Evolutionary conservation across 148 eudicot genomes (phyloP).

Genomic region (Dysphania ambrosioides): DNA sequence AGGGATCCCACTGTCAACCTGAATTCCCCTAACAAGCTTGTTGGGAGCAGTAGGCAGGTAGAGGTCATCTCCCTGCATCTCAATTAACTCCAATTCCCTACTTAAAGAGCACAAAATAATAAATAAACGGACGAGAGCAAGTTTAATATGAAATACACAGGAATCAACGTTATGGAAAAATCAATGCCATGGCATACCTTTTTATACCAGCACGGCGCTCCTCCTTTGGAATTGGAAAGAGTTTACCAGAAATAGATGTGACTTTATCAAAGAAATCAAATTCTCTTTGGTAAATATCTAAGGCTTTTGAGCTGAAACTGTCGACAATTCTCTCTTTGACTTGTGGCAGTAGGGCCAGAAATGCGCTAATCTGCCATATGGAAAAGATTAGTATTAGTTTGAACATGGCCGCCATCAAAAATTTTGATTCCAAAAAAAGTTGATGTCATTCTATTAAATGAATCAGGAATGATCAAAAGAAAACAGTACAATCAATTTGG

Average conservation of each 20-base stretch:
- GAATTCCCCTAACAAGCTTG: slow-evolving; percentile 88
- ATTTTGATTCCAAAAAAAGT: background rate
- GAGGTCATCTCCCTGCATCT: slow-evolving; percentile 76
- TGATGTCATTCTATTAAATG: background rate
- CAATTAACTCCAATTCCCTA: slow-evolving; percentile 86
- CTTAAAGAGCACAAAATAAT: slow-evolving; percentile 8
- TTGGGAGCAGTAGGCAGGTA: slow-evolving; percentile 92
- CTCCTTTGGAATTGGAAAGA: slow-evolving; percentile 86
- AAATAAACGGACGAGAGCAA: slow-evolving; percentile 4
- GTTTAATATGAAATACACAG: background rate
- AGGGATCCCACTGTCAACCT: slow-evolving; percentile 93
- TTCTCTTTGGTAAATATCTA: slow-evolving; percentile 67
- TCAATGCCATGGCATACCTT: slow-evolving; percentile 47
- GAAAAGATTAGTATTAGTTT: slow-evolving; percentile 8
- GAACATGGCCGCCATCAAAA: background rate
- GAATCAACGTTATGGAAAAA: no score
- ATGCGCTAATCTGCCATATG: slow-evolving; percentile 55
- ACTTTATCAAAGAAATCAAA: slow-evolving; percentile 98
- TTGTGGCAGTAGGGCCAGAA: slow-evolving; percentile 62
- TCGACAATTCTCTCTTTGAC: slow-evolving; percentile 78
- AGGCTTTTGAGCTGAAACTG: slow-evolving; percentile 75
- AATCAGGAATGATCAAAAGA: background rate
- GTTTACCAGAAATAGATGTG: slow-evolving; percentile 87
- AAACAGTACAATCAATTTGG: background rate
- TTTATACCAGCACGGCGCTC: slow-evolving; percentile 93